Conservation (phyloP, 83 land plant genomes). For the Diphasiastrum complanatum region DNA sequence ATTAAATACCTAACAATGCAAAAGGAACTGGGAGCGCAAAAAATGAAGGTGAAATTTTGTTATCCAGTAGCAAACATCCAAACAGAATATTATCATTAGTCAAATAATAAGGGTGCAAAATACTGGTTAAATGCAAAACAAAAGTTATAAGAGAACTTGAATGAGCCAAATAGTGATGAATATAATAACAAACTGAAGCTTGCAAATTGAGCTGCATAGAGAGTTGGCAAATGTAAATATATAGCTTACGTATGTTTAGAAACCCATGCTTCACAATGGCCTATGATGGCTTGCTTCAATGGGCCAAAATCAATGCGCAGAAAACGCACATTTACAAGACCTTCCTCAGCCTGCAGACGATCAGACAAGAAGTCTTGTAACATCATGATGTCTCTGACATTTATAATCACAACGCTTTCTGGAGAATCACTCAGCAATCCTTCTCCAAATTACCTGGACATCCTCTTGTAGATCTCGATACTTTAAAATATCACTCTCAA, state of each 20-base stretch:
- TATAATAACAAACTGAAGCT: too few species aligned
- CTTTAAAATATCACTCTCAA: constrained; percentile 30
- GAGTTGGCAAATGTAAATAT: too few species aligned
- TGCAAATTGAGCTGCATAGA: too few species aligned
- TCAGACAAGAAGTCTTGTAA: background rate
- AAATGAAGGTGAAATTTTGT: too few species aligned
- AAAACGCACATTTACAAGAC: constrained; percentile 23
- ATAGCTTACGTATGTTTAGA: constrained; percentile 26
- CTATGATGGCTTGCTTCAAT: constrained; percentile 25
- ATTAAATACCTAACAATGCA: too few species aligned
- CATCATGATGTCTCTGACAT: background rate
- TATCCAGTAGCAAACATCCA: too few species aligned
- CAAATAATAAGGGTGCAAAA: too few species aligned
- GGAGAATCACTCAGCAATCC: background rate
- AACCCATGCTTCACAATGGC: constrained; percentile 31
- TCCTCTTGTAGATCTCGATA: constrained; percentile 30
- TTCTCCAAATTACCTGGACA: constrained; percentile 31
- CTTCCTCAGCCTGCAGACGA: constrained; percentile 24
- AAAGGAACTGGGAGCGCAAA: too few species aligned
- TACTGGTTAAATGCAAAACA: too few species aligned
- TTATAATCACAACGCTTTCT: background rate
- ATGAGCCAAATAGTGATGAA: too few species aligned
- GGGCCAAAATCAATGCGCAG: constrained; percentile 32
- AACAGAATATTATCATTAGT: too few species aligned
- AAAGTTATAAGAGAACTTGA: too few species aligned